Base-by-base conservation (phyloP, 768 basidiomycete species). In the Dictyophora rubrovolvata region DNA sequence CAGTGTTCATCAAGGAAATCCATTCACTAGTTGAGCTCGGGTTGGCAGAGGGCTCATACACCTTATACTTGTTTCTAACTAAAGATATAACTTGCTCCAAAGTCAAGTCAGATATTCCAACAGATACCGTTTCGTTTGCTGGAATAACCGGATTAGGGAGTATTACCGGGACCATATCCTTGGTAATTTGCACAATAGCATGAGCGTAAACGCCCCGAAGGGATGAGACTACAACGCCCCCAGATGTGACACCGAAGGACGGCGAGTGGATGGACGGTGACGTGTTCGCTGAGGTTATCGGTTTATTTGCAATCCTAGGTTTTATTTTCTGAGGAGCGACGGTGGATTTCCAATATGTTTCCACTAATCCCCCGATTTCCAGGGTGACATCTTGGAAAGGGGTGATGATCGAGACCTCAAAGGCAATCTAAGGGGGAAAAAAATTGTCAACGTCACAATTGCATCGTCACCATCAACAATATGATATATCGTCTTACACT, bases 311-410 rank as follows among this genome's bases (percentile, higher is more conserved):
- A 51, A 68, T 61, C 70, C 69, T 22, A 71, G 73, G 48, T 75
- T 71, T 55, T 59, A 35, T 42, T 23, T 48, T 20, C 28, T 28
- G 18, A 14, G 81, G 75, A 18, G 74, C 74, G 2, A 80, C 75
- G 18, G 86, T 83, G 1, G 93, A 94, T 73, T 97, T 98, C 96
- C 96, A 99, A 70, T 99, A 99, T 0, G 95, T 99, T 73, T 98
- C 94, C 28, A 98, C 81, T 54, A 89, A 85, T 22, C 96, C 95
- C 21, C 93, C 94, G 56, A 97, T 87, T 72, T 94, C 91, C 12
- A 98, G 78, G 59, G 92, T 92, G 53, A 93, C 91, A 2, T 90
- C 93, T 59, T 86, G 83, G 73, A 98, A 98, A 0, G 93, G 88
- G 9, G 84, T 86, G 62, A 95, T 83, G 59, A 93, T 80, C 65